Conservation (phyloP, 2,329 filamentous ascomycete genomes). For the Aspergillus texensis region DNA sequence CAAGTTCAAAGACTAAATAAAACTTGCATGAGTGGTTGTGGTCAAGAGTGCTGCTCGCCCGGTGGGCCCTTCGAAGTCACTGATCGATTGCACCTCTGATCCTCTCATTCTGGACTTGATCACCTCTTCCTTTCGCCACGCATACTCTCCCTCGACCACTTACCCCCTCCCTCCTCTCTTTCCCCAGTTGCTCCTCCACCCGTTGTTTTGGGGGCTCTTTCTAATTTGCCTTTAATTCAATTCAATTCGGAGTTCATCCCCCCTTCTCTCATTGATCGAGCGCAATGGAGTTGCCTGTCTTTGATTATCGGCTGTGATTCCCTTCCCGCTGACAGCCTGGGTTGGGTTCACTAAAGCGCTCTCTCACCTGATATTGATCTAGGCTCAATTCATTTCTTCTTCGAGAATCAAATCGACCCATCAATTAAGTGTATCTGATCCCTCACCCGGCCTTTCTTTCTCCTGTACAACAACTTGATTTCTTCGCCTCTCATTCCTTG, state of each 20-base stretch:
- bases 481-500: neutral
- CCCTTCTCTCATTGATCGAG: neutral
- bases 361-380: slow-evolving; percentile 1
- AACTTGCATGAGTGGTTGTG: neutral
- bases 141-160: slow-evolving; percentile 1
- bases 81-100: slow-evolving; percentile 1
- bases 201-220: neutral
- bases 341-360: slow-evolving; percentile 13
- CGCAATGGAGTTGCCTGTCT: slow-evolving; percentile 16
- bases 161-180: neutral
- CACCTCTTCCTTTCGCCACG: slow-evolving; percentile 9
- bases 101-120: slow-evolving; percentile 10
- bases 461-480: neutral
- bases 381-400: slow-evolving; percentile 2
- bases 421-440: slow-evolving; percentile 1
- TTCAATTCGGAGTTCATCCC: neutral
- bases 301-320: slow-evolving; percentile 19
- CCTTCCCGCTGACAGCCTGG: slow-evolving; percentile 16
- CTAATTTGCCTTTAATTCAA: neutral
- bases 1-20: neutral
- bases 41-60: neutral
- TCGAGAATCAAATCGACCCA: neutral
- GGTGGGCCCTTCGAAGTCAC: slow-evolving; percentile 9
- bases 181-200: neutral
- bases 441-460: neutral